Base-by-base conservation (phyloP, 257 asterid genomes). In the Rhazya stricta region DNA sequence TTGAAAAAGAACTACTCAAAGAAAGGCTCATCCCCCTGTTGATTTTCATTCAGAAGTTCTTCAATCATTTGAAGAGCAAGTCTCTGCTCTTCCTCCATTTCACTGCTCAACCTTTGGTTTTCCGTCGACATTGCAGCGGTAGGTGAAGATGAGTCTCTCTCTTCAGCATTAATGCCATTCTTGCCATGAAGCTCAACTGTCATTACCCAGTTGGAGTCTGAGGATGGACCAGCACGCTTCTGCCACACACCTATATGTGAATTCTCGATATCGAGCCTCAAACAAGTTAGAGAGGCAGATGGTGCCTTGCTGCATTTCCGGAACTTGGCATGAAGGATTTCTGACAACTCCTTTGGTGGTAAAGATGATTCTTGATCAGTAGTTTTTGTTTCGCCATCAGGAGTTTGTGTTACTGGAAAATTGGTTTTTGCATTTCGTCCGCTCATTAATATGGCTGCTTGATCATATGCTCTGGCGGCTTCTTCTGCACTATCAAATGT, bases 161-260 rank as follows among this genome's bases (percentile, higher is more conserved):
- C 79, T 23, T 29, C 77, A 66, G 36, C 71, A 45, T 18, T 57
- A 46, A 43, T 71, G 15, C 5, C 4, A n/a, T n/a, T 69, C 30
- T 83, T 82, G 43, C 87, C 88, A 0, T 89, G 88, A 30, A 93
- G 89, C 83, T 93, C 88, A 39, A 93, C 93, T 0, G 88, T 90
- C 98, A 91, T 91, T 77, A 93, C 96, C 98, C 98, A 93, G 66
- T 77, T 89, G 0, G 98, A 91, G 66, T 88, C 91, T 6, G 97
- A 86, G 16, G 91, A 58, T 16, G 90, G 83, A 45, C 98, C 98
- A 69, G 98, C 98, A 75, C 96, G 91, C 77, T 92, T 91, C 84
- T 93, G 98, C 98, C 98, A 91, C 68, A 93, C 97, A 0, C 98
- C 98, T 25, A 93, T 91, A 78, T 91, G 96, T 56, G 94, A 89